phyloP scores from a whole-genome alignment of 2,329 filamentous ascomycete genomes.

The Epichloe typhina region DNA sequence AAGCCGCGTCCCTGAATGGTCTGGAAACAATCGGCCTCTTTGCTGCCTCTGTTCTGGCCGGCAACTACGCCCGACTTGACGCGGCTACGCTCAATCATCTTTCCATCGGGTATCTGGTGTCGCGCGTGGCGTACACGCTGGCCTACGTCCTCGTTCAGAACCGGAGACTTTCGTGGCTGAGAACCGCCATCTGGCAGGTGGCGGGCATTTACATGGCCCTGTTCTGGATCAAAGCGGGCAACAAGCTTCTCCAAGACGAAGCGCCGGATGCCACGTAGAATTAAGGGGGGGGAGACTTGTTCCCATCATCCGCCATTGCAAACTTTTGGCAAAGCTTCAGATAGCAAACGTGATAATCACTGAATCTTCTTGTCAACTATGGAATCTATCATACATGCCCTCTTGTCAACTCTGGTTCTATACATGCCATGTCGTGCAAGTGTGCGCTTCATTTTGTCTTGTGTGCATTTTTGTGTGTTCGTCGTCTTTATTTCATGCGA shows the following conservation, averaged over 20 bases:
- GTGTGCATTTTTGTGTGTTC: neutral
- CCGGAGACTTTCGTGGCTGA: constrained; percentile 21
- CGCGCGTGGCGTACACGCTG: constrained; percentile 27
- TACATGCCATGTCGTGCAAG: neutral
- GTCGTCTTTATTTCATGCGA: neutral
- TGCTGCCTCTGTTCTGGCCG: constrained; percentile 30
- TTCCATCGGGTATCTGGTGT: constrained; percentile 24
- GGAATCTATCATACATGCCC: too few species aligned
- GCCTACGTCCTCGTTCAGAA: constrained; percentile 31
- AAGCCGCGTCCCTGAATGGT: constrained; percentile 33
- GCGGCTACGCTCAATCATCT: constrained; percentile 25
- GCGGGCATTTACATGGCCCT: constrained; percentile 20
- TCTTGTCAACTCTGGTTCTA: neutral
- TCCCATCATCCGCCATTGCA: too few species aligned
- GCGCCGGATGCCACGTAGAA: too few species aligned
- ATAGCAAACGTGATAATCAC: too few species aligned
- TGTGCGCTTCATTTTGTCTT: too few species aligned
- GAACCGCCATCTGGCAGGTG: constrained; percentile 26
- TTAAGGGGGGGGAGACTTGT: too few species aligned
- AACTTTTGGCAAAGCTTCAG: too few species aligned
- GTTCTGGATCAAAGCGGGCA: constrained; percentile 30
- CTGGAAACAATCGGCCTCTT: constrained; percentile 32
- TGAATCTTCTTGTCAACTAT: too few species aligned
- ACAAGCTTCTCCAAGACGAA: constrained; percentile 6
- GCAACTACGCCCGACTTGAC: constrained; percentile 28